Evolutionary conservation across 768 basidiomycete species (phyloP), one percentile per base, ranked within the genome.

Genomic region (Tricholoma sp.): DNA sequence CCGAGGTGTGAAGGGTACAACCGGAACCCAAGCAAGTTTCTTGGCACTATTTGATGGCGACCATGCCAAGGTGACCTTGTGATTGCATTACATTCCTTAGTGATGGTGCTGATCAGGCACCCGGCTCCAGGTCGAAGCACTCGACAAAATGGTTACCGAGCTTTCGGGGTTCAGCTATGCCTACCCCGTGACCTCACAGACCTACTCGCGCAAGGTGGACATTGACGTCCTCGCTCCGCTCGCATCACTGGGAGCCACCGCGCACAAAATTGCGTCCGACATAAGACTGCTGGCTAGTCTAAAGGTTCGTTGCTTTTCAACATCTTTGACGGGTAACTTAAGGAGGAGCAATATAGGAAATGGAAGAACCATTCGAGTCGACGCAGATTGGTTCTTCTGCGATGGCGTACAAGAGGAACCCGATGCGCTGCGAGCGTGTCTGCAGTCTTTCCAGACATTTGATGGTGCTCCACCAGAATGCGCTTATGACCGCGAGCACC

Each of bases 361-460:
- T 99, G 45, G 97, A 99, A 73, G 97, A 99, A 69, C 97, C 97
- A 0, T 98, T 98, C 72, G 96, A 99, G 72, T 91, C 94, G 52
- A 96, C 96, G 17, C 97, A 99, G 75, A 99, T 98, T 62, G 97
- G 97, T 6, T 91, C 89, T 9, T 93, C 89, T 0, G 94, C 94
- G 1, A 98, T 98, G 96, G 96, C 96, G 8, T 98, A 98, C 83
- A 98, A 98, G 76, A 84, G 96, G 54, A 98, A 99, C 73, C 97
- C 97, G 6, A 99, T 99, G 97, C 91, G 97, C 56, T 95, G 86
- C 55, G 97, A 99, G 73, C 89, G 97, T 39, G 89, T 97, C 45
- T 99, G 97, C 80, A 94, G 91, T 65, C 83, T 99, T 53, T 80
- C 95, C n/a, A 80, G 97, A 54, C 97, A 98, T 73, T 75, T 99